Conservation (phyloP, 768 basidiomycete species). For the Leccinum truebloodii region DNA sequence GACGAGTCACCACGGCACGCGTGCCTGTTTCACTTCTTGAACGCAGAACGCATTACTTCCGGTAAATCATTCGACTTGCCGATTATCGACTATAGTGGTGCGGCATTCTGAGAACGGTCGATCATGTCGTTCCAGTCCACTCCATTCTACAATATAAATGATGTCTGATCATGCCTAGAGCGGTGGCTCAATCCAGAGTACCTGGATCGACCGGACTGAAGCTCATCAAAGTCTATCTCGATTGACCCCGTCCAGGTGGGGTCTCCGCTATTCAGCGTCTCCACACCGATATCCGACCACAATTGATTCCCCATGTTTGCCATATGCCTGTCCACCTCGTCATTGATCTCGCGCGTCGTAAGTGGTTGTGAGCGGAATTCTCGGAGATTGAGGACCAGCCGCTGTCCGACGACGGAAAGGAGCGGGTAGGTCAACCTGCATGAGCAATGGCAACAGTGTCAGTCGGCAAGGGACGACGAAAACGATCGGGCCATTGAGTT, state of each 20-base stretch:
- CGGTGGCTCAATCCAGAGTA: neutral
- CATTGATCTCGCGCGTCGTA: constrained; percentile 10
- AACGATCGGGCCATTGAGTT: neutral
- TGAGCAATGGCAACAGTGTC: neutral
- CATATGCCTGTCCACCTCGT: constrained; percentile 7
- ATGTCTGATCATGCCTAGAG: no score
- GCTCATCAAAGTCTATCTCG: neutral
- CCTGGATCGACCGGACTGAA: neutral
- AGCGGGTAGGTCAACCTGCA: constrained; percentile 18
- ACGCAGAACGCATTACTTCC: no score
- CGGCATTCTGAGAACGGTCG: neutral
- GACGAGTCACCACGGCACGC: neutral
- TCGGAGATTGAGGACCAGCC: constrained; percentile 23
- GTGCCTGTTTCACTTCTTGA: no score
- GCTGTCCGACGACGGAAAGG: constrained; percentile 18
- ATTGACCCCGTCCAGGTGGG: neutral
- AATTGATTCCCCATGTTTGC: neutral
- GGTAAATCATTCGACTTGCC: no score
- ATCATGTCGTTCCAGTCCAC: no score
- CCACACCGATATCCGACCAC: neutral
- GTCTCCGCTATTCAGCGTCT: neutral
- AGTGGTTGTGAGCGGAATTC: constrained; percentile 1
- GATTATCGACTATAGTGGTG: no score
- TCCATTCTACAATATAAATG: no score
- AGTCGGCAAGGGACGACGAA: neutral